These are phyloP conservation scores for Heterobasidion irregulare DNA, from an alignment of 1,284 basidiomycete species.

Conservation along the genomic window DNA sequence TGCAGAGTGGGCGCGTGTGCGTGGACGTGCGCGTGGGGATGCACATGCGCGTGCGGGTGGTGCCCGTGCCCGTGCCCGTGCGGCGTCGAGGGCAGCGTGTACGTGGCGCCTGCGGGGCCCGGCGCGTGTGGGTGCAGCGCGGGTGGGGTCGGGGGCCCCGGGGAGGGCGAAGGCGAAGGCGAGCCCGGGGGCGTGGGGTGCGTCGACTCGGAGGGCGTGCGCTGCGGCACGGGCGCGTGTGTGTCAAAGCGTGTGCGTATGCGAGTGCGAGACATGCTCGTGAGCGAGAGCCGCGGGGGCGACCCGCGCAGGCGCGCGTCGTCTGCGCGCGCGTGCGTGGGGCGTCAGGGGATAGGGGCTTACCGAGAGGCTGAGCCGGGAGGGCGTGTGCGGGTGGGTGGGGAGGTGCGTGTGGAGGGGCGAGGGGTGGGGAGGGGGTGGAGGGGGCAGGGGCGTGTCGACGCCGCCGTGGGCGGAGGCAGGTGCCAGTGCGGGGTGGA, in stretches of 20 bases:
- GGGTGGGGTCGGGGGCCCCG: slow-evolving; percentile 1
- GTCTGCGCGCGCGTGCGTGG: too few relatives aligned
- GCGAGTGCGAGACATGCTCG: too few relatives aligned
- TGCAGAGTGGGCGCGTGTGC: slow-evolving; percentile 11
- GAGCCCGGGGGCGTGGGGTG: background rate
- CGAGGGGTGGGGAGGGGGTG: background rate
- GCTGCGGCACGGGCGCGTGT: background rate
- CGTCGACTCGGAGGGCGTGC: too few relatives aligned
- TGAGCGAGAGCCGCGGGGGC: too few relatives aligned
- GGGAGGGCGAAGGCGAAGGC: too few relatives aligned
- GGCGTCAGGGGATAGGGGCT: background rate
- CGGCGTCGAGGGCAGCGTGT: slow-evolving; percentile 1
- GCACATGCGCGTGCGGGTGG: slow-evolving; percentile 2
- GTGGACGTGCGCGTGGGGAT: slow-evolving; percentile 10
- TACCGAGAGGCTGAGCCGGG: background rate
- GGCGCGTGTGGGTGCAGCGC: slow-evolving; percentile 2
- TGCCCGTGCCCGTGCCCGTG: slow-evolving; percentile 3
- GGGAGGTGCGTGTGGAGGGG: background rate
- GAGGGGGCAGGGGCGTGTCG: background rate
- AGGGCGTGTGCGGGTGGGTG: background rate
- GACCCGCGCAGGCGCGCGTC: too few relatives aligned
- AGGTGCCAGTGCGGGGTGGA: background rate
- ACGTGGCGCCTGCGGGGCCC: background rate
- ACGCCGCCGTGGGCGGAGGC: background rate
- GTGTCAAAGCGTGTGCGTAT: too few relatives aligned